Base-by-base conservation (phyloP, 352 stramenopile species). In the Chrysophaeum taylorii region DNA sequence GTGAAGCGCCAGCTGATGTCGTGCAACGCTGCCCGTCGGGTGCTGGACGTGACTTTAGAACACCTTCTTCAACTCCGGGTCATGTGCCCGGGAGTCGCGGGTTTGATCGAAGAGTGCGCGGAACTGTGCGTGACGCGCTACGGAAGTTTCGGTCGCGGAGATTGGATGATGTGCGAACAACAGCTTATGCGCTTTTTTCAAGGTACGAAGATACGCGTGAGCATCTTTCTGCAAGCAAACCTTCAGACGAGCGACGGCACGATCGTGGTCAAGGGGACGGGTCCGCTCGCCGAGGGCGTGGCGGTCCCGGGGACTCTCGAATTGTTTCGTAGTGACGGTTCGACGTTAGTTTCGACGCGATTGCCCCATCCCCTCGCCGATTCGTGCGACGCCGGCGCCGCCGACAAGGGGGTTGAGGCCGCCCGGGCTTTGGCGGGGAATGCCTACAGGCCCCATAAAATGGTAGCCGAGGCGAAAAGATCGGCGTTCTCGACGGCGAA, bases 1-100 rank as follows among this genome's bases (percentile, higher is more conserved):
- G 92, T 94, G 79, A 95, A 95, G 81, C 90, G 89, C 76, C 89
- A 95, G 69, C 70, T 94, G 1, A 66, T 95, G 25, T 82, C 78
- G 14, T 93, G 86, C 68, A 81, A 84, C 21, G 89, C 84, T 21
- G 85, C 88, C 0, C 82, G 90, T 41, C 84, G 94, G 54, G 73
- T 95, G 27, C 72, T 94, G 2, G 83, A 93, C 50, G 84, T 93
- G 35, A 94, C 87, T 0, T 85, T 91, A 77, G 92, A 92, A 73
- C 89, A 80, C 73, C 25, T 80, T 2, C 36, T 31, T 5, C 29
- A 50, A 9, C 41, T 80, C 36, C 14, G 43, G 21, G 1, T 15
- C 39, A 77, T 80, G 39, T 73, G 71, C 36, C n/a, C n/a, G n/a
- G n/a, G 57, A 37, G 16, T 48, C 33, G 23, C 29, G 48, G 33